These are phyloP conservation scores for Albugo laibachii DNA, from an alignment of 352 stramenopile species.

Conservation along the genomic window DNA sequence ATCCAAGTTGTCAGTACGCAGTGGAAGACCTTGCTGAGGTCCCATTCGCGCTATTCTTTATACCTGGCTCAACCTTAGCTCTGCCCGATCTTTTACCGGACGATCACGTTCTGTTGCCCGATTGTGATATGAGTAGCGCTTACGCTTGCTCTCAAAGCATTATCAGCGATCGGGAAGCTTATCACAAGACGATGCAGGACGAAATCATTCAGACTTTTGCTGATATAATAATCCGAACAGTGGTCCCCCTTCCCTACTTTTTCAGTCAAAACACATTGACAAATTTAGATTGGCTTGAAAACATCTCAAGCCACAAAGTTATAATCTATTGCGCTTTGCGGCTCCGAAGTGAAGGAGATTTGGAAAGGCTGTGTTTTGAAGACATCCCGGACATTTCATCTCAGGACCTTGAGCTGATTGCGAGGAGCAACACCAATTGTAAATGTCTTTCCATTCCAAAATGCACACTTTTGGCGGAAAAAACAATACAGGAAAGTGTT, in stretches of 20 bases:
- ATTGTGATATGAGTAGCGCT: too few relatives aligned
- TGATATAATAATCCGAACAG: slow-evolving; percentile 41
- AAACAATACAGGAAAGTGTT: slow-evolving; percentile 17
- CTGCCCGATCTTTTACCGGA: slow-evolving; percentile 25
- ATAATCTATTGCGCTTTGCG: slow-evolving; percentile 46
- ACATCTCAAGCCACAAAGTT: slow-evolving; percentile 22
- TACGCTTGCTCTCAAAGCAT: slow-evolving; percentile 6
- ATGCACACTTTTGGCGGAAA: slow-evolving; percentile 21
- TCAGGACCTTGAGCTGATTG: slow-evolving; percentile 38
- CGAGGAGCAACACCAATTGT: slow-evolving; percentile 29
- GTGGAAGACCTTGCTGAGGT: slow-evolving; percentile 28
- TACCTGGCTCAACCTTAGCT: slow-evolving; percentile 22
- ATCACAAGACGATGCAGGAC: too few relatives aligned
- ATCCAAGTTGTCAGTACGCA: slow-evolving; percentile 18
- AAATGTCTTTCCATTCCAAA: slow-evolving; percentile 16
- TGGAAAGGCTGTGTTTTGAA: slow-evolving; percentile 26
- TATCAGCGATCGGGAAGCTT: too few relatives aligned
- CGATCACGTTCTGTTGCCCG: slow-evolving; percentile 3
- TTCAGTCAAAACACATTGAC: slow-evolving; percentile 44
- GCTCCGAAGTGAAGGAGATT: slow-evolving; percentile 29
- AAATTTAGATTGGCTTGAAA: slow-evolving; percentile 34
- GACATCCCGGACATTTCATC: slow-evolving; percentile 24
- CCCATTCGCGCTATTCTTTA: slow-evolving; percentile 52
- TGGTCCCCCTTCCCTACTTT: slow-evolving; percentile 33
- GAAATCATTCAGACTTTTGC: slow-evolving; percentile 2